Conservation (phyloP, 768 basidiomycete genomes). For the Lentinula boryana region DNA sequence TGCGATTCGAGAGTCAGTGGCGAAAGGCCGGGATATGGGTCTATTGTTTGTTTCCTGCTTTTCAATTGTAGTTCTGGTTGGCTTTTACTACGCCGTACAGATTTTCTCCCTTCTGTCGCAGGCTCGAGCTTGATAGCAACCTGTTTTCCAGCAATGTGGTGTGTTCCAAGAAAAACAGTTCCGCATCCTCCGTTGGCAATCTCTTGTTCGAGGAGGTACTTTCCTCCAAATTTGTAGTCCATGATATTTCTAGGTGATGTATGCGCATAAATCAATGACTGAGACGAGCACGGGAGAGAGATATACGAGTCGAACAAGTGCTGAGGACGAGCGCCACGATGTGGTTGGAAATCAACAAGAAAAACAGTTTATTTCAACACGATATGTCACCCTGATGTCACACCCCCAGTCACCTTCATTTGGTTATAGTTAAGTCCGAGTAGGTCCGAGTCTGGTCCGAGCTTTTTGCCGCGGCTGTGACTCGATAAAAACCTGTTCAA, state of each 20-base stretch:
- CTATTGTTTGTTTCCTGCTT: constrained; percentile 7
- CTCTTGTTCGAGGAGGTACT: constrained; percentile 74
- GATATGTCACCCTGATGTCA: not conserved
- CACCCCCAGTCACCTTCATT: not conserved
- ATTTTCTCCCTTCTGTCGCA: constrained; percentile 21
- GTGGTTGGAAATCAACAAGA: not conserved
- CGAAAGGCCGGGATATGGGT: constrained; percentile 12
- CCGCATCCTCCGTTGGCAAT: constrained; percentile 80
- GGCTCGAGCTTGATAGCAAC: constrained; percentile 83
- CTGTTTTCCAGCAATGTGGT: constrained; percentile 77
- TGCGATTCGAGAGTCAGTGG: constrained; percentile 78
- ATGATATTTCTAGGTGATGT: not conserved
- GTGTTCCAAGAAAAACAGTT: constrained; percentile 72
- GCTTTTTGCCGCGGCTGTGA: too few species aligned
- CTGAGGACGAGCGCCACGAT: not conserved
- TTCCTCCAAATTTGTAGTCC: constrained; percentile 50
- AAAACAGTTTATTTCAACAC: not conserved
- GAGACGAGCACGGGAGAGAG: not conserved
- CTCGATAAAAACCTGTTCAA: too few species aligned
- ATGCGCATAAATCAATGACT: not conserved
- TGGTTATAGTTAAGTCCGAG: too few species aligned
- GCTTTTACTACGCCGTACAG: constrained; percentile 3
- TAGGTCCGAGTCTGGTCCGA: too few species aligned
- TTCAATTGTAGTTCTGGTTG: constrained; percentile 2
- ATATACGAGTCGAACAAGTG: not conserved